Percentiles rank a stretch among this genome's conserved stretches.
Conservation (phyloP, 2,329 filamentous ascomycete genomes). For the Blastomyces percursus region DNA sequence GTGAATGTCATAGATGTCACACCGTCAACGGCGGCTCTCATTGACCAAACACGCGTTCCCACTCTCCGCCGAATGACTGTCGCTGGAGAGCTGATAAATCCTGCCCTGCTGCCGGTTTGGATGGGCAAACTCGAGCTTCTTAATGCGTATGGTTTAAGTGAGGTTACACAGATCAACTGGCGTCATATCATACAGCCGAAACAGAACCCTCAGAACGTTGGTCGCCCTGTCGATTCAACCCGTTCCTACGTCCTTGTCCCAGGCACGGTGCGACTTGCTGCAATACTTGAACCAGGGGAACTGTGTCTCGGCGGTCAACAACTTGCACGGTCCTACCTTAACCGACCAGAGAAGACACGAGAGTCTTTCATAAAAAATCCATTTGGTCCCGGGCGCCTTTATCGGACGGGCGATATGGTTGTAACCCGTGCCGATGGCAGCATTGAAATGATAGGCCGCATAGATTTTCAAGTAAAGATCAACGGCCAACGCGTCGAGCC, state of each 20-base stretch:
- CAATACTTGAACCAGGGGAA: slow-evolving; percentile 22
- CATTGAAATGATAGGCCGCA: slow-evolving; percentile 13
- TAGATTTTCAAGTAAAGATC: slow-evolving; percentile 12
- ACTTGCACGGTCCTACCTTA: slow-evolving; percentile 28
- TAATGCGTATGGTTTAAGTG: slow-evolving; percentile 9
- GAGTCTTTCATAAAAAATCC: slow-evolving; percentile 15
- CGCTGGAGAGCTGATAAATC: background rate
- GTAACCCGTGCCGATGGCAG: slow-evolving; percentile 12
- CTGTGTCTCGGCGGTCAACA: slow-evolving; percentile 29
- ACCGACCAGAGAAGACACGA: slow-evolving; percentile 12
- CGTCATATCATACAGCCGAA: background rate
- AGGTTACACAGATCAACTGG: slow-evolving; percentile 6
- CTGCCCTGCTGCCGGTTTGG: background rate
- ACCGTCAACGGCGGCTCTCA: background rate
- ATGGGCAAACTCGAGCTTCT: background rate
- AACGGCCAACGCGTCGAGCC: slow-evolving; percentile 30
- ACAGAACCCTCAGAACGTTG: slow-evolving; percentile 9
- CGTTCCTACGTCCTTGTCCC: slow-evolving; percentile 22
- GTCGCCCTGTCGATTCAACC: slow-evolving; percentile 9
- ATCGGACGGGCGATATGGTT: slow-evolving; percentile 16
- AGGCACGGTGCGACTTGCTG: slow-evolving; percentile 8
- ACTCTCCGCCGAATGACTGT: background rate
- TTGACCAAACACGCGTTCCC: background rate
- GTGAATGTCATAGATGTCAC: background rate
- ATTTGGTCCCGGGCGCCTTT: slow-evolving; percentile 4